Evolutionary conservation across 305 asterid genomes (phyloP), one percentile per base, ranked within the genome.

Genomic region (Fraxinus dipetala): DNA sequence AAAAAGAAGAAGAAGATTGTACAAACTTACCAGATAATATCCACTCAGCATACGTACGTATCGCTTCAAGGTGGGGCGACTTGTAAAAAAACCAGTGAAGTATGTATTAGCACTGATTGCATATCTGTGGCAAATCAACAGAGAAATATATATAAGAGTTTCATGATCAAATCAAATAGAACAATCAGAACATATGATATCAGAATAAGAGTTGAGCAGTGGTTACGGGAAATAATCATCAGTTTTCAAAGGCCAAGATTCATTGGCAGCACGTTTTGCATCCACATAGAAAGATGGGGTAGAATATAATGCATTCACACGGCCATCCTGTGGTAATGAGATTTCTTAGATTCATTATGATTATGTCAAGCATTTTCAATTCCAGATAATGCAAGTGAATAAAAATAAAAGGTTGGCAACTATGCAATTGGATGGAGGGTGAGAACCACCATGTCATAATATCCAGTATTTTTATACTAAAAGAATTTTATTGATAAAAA

Each of bases 181-280:
- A 69, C 67, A 54, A 32, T 43, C 11, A 51, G 2, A 67, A 28
- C 40, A 69, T 72, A 5, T 31, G 77, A 79, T 16, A 83, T 30
- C 65, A 54, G 72, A 84, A 35, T 54, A 35, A 78, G 82, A 75
- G 82, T 81, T 75, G 72, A 28, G 3, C 45, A 56, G 31, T 72
- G 65, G 93, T 90, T 88, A 94, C 98, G 98, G 98, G 85, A 94
- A 93, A 87, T 90, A 94, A 83, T 94, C 98, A 83, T 89, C 97
- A 13, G 83, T 81, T 88, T 93, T 93, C 82, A 94, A 87, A 77
- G 97, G 98, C 96, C 95, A 94, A 2, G 94, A 70, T 75, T 85
- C 90, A 56, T 84, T 85, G 30, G 90, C 84, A 31, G 92, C 93
- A 84, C 87, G 84, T 86, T 94, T 94, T 16, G 97, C 94, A 86